Evolutionary conservation across 805 yeast genomes (phyloP).

Genomic region (Yamadazyma tumulicola): DNA sequence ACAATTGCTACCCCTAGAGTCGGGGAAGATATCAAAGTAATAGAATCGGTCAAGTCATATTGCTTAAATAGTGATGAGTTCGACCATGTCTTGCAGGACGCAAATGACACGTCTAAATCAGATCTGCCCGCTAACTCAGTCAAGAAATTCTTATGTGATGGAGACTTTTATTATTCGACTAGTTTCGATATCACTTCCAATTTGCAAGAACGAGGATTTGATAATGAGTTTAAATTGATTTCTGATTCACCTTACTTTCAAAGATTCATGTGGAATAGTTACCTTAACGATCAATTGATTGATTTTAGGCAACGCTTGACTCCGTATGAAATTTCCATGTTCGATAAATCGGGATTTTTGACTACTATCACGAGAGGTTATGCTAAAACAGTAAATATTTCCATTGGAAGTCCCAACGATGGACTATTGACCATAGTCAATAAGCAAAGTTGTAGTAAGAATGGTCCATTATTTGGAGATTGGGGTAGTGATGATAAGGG

Average conservation of each 20-base stretch:
- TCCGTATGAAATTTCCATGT: constrained; percentile 32
- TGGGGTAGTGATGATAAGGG: constrained; percentile 60
- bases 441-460: constrained; percentile 47
- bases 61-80: constrained; percentile 57
- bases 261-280: constrained; percentile 51
- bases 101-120: constrained; percentile 17
- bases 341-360: constrained; percentile 47
- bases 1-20: constrained; percentile 61
- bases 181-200: constrained; percentile 88
- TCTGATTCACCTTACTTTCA: constrained; percentile 40
- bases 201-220: constrained; percentile 61
- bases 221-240: constrained; percentile 18
- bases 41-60: constrained; percentile 61
- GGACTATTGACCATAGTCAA: constrained; percentile 48
- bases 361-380: constrained; percentile 50
- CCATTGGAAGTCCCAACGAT: constrained; percentile 25
- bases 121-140: constrained; percentile 45
- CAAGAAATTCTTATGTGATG: constrained; percentile 61
- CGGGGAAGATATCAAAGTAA: constrained; percentile 48
- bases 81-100: constrained; percentile 32
- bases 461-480: constrained; percentile 52
- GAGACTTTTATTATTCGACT: constrained; percentile 87
- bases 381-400: constrained; percentile 42
- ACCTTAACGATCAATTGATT: constrained; percentile 43
- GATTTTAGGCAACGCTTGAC: constrained; percentile 45